Evolutionary conservation across 2,329 filamentous ascomycete genomes (phyloP).

Genomic region (Exophiala lecanii-corni): DNA sequence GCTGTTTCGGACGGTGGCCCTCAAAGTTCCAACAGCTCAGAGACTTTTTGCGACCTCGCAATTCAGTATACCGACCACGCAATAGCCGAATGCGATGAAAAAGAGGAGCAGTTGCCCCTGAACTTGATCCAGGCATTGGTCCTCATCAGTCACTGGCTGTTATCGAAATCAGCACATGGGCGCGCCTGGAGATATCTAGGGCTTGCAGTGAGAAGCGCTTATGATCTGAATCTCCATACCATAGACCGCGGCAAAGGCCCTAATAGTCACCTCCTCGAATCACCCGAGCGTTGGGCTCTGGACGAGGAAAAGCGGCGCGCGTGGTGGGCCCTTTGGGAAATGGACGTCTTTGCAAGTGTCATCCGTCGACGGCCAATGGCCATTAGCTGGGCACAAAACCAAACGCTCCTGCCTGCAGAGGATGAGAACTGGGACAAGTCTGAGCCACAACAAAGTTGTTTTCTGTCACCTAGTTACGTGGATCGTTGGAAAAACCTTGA

Average conservation of each 20-base stretch:
- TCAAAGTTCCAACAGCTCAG: background rate
- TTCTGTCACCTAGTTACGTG: constrained; percentile 30
- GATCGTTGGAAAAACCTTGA: constrained; percentile 32
- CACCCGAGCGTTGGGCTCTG: constrained; percentile 20
- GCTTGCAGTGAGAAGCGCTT: constrained; percentile 29
- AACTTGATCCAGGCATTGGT: constrained; percentile 35
- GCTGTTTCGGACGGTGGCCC: background rate
- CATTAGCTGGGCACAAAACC: constrained; percentile 33
- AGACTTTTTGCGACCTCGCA: constrained; percentile 26
- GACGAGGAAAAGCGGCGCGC: constrained; percentile 35
- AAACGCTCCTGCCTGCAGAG: constrained; percentile 33
- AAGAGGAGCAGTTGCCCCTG: constrained; percentile 28
- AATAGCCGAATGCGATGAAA: constrained; percentile 31
- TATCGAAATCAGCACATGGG: constrained; percentile 34
- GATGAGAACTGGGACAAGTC: constrained; percentile 33
- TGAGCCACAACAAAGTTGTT: constrained; percentile 23
- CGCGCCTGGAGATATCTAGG: constrained; percentile 34
- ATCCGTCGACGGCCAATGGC: constrained; percentile 35
- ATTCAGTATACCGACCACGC: constrained; percentile 26
- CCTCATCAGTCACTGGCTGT: constrained; percentile 32
- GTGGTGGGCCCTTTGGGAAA: constrained; percentile 42
- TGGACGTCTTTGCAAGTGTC: constrained; percentile 39
- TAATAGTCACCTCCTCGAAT: background rate
- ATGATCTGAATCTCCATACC: constrained; percentile 33
- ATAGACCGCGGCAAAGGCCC: constrained; percentile 11